Evolutionary conservation across 2,329 filamentous ascomycete species (phyloP).

Genomic region (Trichoderma sp.): DNA sequence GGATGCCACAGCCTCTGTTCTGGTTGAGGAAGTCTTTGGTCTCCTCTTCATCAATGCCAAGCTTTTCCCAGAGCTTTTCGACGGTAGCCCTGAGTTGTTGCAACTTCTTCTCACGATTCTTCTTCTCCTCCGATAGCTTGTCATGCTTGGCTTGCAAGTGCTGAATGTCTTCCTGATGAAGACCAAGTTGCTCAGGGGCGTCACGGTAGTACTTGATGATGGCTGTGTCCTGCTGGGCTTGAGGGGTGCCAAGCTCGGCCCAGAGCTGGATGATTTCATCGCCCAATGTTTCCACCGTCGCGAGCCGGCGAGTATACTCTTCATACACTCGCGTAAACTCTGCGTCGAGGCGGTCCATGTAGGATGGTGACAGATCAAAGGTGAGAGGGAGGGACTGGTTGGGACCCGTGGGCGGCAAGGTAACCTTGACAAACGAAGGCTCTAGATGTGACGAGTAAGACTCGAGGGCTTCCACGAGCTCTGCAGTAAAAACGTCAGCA

Average conservation of each 20-base stretch:
- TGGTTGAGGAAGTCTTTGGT: slow-evolving; percentile 79
- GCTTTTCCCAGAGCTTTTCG: slow-evolving; percentile 84
- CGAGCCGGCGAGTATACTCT: slow-evolving; percentile 83
- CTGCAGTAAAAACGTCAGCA: slow-evolving; percentile 41
- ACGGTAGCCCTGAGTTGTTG: slow-evolving; percentile 73
- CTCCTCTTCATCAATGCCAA: slow-evolving; percentile 78
- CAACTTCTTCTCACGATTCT: slow-evolving; percentile 70
- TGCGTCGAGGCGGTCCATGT: slow-evolving; percentile 79
- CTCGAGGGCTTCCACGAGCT: slow-evolving; percentile 88
- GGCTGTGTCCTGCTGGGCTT: slow-evolving; percentile 81
- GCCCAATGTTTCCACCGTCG: slow-evolving; percentile 67
- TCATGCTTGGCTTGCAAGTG: slow-evolving; percentile 72
- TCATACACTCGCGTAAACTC: slow-evolving; percentile 96
- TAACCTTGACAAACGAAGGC: slow-evolving; percentile 77
- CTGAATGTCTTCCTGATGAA: slow-evolving; percentile 81
- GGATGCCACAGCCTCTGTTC: slow-evolving; percentile 86
- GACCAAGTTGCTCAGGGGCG: slow-evolving; percentile 85
- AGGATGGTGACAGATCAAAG: slow-evolving; percentile 89
- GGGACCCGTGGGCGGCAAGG: slow-evolving; percentile 76
- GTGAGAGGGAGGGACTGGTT: slow-evolving; percentile 73
- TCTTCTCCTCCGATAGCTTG: slow-evolving; percentile 85
- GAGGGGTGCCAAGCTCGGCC: slow-evolving; percentile 91
- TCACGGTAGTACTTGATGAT: slow-evolving; percentile 91
- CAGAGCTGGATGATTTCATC: slow-evolving; percentile 91
- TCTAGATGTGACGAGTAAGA: slow-evolving; percentile 97